Percentiles rank a stretch among this genome's conserved stretches.
Conservation (phyloP, 768 basidiomycete genomes). For the Tulasnella sp. region DNA sequence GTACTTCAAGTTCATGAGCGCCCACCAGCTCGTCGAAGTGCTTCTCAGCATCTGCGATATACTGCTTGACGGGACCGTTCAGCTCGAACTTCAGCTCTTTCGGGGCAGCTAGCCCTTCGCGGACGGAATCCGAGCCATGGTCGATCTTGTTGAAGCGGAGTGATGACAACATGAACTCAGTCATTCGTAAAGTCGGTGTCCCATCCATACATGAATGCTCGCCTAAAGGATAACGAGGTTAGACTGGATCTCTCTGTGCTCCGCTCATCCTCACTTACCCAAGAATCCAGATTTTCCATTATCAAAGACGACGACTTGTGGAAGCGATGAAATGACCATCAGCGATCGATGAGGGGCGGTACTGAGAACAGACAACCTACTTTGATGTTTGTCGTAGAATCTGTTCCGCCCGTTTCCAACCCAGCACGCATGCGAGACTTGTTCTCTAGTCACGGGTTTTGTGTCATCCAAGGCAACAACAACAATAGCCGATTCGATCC, state of each 20-base stretch:
- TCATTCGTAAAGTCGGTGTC: slow-evolving; percentile 87
- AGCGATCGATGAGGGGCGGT: neutral
- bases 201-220: slow-evolving; percentile 51
- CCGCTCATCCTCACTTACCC: slow-evolving; percentile 32
- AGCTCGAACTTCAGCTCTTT: slow-evolving; percentile 63
- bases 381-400: slow-evolving; percentile 95
- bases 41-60: slow-evolving; percentile 48
- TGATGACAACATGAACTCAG: slow-evolving; percentile 81
- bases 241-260: slow-evolving; percentile 35
- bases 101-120: slow-evolving; percentile 41
- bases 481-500: slow-evolving; percentile 85
- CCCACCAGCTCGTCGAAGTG: slow-evolving; percentile 69
- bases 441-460: slow-evolving; percentile 69
- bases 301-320: slow-evolving; percentile 93
- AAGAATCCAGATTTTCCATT: slow-evolving; percentile 92
- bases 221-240: slow-evolving; percentile 25
- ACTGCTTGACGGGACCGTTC: slow-evolving; percentile 39
- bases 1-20: slow-evolving; percentile 67
- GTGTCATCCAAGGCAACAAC: slow-evolving; percentile 78
- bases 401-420: slow-evolving; percentile 82
- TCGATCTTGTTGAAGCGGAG: slow-evolving; percentile 65
- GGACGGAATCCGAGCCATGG: slow-evolving; percentile 43
- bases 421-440: slow-evolving; percentile 76
- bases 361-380: slow-evolving; percentile 35
- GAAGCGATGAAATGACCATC: neutral